A percentile compares a stretch with the other conserved stretches of the same genome.
Evolutionary conservation across 345 rosid genomes (phyloP).

Genomic region (Murraya koenigii): DNA sequence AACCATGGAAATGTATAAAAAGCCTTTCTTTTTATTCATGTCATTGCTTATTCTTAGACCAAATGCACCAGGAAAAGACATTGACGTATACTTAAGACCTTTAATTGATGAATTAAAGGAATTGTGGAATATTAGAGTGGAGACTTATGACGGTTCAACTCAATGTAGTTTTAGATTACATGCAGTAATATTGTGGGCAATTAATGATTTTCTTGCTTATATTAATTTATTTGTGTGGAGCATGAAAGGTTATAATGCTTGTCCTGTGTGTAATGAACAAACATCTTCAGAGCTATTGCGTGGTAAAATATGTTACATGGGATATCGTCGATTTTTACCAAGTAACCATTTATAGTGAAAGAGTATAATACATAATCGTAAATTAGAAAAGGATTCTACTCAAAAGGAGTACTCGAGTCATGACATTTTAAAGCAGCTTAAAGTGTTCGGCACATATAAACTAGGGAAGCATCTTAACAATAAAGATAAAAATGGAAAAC

Average conservation of each 20-base stretch:
- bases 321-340: neutral
- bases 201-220: too few species aligned
- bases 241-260: neutral
- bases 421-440: too few species aligned
- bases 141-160: neutral
- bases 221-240: neutral
- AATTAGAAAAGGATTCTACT: too few species aligned
- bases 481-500: too few species aligned
- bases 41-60: constrained; percentile 7
- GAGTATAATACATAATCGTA: neutral
- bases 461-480: too few species aligned
- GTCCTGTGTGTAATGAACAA: neutral
- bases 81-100: neutral
- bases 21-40: neutral
- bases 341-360: neutral
- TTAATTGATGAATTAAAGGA: neutral
- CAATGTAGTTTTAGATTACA: neutral
- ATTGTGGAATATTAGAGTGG: too few species aligned
- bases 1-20: too few species aligned
- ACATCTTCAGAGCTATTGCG: neutral
- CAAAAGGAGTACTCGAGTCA: too few species aligned
- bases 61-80: neutral
- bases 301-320: neutral
- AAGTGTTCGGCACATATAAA: too few species aligned
- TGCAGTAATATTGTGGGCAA: constrained; percentile 3